A percentile compares a stretch with the other conserved stretches of the same genome.
These are phyloP conservation scores for Citrus sinensis DNA, from an alignment of 345 rosid species.

Conservation along the genomic window DNA sequence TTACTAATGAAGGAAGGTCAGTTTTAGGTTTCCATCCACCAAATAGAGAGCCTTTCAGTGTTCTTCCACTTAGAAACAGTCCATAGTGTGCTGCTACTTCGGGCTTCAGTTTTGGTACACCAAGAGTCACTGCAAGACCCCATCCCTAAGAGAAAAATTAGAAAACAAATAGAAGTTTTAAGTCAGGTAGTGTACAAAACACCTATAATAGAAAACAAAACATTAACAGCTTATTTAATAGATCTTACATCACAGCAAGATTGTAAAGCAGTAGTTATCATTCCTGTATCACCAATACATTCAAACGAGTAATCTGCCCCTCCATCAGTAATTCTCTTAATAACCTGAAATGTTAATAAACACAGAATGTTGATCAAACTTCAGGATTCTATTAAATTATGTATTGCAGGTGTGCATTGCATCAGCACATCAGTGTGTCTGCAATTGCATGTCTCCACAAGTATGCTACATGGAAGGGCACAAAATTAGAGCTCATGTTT, in stretches of 20 bases:
- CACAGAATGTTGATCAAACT: neutral
- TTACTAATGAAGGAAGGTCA: conserved; percentile 70
- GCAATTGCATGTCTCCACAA: neutral
- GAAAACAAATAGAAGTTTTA: neutral
- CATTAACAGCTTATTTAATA: neutral
- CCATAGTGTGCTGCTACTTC: conserved; percentile 78
- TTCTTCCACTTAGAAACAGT: conserved; percentile 65
- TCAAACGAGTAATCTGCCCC: conserved; percentile 92
- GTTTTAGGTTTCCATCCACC: conserved; percentile 96
- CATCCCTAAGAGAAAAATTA: conserved; percentile 55
- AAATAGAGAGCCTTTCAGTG: conserved; percentile 74
- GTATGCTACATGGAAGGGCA: neutral
- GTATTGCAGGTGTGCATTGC: neutral
- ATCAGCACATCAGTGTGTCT: neutral
- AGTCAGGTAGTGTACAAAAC: conserved; percentile 1
- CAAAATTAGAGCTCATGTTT: neutral
- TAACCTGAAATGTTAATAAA: conserved; percentile 46
- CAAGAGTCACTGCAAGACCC: conserved; percentile 86
- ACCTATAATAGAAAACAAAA: neutral
- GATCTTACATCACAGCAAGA: conserved; percentile 76
- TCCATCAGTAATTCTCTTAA: conserved; percentile 70
- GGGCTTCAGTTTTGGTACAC: conserved; percentile 83
- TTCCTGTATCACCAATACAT: conserved; percentile 74
- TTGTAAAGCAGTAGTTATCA: conserved; percentile 73
- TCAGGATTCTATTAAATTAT: neutral